phyloP scores from a whole-genome alignment of 306 rosid species.

The Trifolium pratense region DNA sequence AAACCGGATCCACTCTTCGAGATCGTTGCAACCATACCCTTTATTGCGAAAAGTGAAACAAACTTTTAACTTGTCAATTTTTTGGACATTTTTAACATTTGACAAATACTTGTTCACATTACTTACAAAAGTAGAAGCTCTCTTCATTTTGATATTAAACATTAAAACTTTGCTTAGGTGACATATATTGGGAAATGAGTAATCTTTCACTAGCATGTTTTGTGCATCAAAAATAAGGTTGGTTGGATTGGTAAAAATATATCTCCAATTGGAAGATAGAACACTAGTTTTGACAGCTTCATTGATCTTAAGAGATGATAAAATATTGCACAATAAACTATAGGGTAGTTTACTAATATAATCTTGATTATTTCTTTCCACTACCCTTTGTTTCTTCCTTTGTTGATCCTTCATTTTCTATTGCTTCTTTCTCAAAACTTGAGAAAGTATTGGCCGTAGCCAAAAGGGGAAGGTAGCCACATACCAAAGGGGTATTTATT shows the following conservation, averaged over 20 bases:
- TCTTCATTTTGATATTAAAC: not conserved
- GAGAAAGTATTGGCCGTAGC: constrained; percentile 3
- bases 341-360: constrained; percentile 39
- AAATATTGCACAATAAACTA: constrained; percentile 31
- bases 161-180: not conserved
- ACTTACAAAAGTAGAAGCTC: constrained; percentile 14
- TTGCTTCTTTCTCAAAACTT: not conserved
- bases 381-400: constrained; percentile 16
- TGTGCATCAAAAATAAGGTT: constrained; percentile 40
- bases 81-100: constrained; percentile 1
- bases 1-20: constrained; percentile 41
- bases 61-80: constrained; percentile 33
- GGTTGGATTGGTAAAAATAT: constrained; percentile 27
- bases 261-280: constrained; percentile 40
- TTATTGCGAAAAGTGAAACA: constrained; percentile 36
- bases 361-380: constrained; percentile 33
- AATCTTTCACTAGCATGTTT: constrained; percentile 39
- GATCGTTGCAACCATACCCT: not conserved
- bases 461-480: constrained; percentile 9
- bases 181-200: not conserved
- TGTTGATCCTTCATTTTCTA: constrained; percentile 10
- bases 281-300: constrained; percentile 46
- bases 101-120: constrained; percentile 36
- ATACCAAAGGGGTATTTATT: not conserved
- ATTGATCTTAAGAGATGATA: constrained; percentile 27